These are phyloP conservation scores for Euphorbia tirucalli DNA, from an alignment of 345 rosid genomes.

Conservation along the genomic window DNA sequence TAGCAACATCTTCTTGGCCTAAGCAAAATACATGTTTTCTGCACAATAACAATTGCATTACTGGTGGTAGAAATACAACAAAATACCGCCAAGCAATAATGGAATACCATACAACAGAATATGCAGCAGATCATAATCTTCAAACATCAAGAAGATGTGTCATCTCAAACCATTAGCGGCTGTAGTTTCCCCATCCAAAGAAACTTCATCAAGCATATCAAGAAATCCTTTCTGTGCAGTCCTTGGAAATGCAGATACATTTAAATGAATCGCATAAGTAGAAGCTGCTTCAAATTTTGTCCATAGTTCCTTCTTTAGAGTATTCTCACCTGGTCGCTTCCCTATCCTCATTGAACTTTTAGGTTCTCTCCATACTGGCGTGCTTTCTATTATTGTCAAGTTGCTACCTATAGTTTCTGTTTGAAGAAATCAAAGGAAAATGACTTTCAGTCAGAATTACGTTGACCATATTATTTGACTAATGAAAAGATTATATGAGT, in stretches of 20 bases:
- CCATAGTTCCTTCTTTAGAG: slow-evolving; percentile 93
- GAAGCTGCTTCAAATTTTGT: slow-evolving; percentile 90
- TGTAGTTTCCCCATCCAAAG: slow-evolving; percentile 34
- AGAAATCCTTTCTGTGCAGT: slow-evolving; percentile 64
- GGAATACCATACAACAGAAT: slow-evolving; percentile 13
- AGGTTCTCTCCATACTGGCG: slow-evolving; percentile 61
- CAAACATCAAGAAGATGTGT: neutral
- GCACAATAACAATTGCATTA: neutral
- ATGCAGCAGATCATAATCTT: slow-evolving; percentile 11
- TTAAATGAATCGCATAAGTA: slow-evolving; percentile 25
- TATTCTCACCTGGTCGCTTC: slow-evolving; percentile 77
- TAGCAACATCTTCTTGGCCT: too few species aligned
- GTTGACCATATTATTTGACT: neutral
- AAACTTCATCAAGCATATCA: slow-evolving; percentile 89
- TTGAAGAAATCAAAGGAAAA: slow-evolving; percentile 3
- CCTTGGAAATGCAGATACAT: slow-evolving; percentile 28
- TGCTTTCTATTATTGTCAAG: slow-evolving; percentile 41
- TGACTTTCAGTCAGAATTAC: neutral
- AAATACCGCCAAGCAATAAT: neutral
- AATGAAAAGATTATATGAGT: slow-evolving; percentile 9
- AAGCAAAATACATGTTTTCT: neutral
- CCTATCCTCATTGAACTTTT: slow-evolving; percentile 47
- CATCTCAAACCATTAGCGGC: slow-evolving; percentile 9
- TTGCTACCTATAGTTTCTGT: slow-evolving; percentile 30
- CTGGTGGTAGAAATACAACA: neutral